Evolutionary conservation across 2,329 filamentous ascomycete species (phyloP).

Genomic region (Paecilomyces niveus): DNA sequence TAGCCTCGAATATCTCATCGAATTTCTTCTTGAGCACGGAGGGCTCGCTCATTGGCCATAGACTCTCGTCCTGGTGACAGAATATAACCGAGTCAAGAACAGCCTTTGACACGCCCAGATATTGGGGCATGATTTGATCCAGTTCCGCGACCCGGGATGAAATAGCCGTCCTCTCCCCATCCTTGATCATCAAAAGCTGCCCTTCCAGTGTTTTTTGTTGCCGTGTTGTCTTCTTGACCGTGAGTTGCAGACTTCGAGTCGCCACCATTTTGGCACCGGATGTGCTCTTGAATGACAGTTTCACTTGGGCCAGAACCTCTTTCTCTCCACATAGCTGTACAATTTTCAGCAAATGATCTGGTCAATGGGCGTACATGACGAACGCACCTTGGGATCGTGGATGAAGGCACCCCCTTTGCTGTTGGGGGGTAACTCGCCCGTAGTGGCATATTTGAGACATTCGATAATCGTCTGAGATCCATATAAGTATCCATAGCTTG

Average conservation of each 20-base stretch:
- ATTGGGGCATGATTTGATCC: constrained; percentile 74
- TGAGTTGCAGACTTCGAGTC: constrained; percentile 77
- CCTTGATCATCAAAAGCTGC: constrained; percentile 64
- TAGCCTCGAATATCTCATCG: constrained; percentile 94
- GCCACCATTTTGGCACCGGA: constrained; percentile 73
- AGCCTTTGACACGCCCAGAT: constrained; percentile 81
- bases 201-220: constrained; percentile 80
- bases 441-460: constrained; percentile 95
- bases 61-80: constrained; percentile 94
- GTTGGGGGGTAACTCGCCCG: constrained; percentile 86
- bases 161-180: constrained; percentile 70
- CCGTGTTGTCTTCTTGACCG: constrained; percentile 71
- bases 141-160: constrained; percentile 77
- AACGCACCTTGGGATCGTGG: constrained; percentile 77
- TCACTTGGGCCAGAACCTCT: constrained; percentile 85
- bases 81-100: constrained; percentile 95
- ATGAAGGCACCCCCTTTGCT: constrained; percentile 86
- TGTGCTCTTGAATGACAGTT: constrained; percentile 75
- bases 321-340: constrained; percentile 68
- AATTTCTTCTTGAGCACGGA: constrained; percentile 83
- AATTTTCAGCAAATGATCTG: constrained; percentile 2
- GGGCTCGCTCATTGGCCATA: constrained; percentile 94
- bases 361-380: neutral
- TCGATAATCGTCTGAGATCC: constrained; percentile 78
- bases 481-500: constrained; percentile 1